Conservation (phyloP, 352 stramenopile genomes). For the Globisporangium paroecandrum region DNA sequence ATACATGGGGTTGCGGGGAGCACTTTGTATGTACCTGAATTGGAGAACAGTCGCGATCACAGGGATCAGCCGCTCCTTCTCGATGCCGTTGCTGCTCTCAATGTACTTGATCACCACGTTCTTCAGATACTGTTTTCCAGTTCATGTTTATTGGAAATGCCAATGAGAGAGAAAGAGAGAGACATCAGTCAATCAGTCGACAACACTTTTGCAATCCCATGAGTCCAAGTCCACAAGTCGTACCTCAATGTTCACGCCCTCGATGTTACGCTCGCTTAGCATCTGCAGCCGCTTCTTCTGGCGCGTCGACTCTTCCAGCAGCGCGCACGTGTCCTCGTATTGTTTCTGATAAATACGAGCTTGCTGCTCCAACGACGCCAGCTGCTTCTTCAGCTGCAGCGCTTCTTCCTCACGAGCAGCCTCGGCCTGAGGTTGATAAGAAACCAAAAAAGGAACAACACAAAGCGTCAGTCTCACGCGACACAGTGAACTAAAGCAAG, state of each 20-base stretch:
- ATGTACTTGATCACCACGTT: conserved; percentile 88
- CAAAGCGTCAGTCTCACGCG: neutral
- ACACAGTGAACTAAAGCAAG: too few relatives aligned
- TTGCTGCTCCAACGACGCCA: conserved; percentile 41
- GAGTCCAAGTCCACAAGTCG: too few relatives aligned
- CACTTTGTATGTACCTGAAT: conserved; percentile 35
- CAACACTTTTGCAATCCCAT: too few relatives aligned
- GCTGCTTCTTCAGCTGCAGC: conserved; percentile 36
- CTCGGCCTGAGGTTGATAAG: conserved; percentile 24
- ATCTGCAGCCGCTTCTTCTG: conserved; percentile 60
- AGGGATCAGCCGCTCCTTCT: conserved; percentile 77
- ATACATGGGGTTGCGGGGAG: neutral
- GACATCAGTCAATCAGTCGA: neutral
- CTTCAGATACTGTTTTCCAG: conserved; percentile 66
- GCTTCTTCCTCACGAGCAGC: conserved; percentile 34
- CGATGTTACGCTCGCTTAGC: conserved; percentile 32
- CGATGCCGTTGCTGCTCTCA: conserved; percentile 59
- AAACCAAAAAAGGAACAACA: neutral
- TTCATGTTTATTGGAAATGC: neutral
- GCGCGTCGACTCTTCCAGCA: conserved; percentile 48
- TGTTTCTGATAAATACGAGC: conserved; percentile 49
- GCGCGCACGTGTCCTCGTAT: conserved; percentile 52
- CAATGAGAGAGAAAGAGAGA: neutral
- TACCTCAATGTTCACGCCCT: conserved; percentile 71
- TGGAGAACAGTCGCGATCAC: conserved; percentile 72